Evolutionary conservation across 768 basidiomycete genomes (phyloP).

Genomic region (Rubroboletus pulcherrimus): DNA sequence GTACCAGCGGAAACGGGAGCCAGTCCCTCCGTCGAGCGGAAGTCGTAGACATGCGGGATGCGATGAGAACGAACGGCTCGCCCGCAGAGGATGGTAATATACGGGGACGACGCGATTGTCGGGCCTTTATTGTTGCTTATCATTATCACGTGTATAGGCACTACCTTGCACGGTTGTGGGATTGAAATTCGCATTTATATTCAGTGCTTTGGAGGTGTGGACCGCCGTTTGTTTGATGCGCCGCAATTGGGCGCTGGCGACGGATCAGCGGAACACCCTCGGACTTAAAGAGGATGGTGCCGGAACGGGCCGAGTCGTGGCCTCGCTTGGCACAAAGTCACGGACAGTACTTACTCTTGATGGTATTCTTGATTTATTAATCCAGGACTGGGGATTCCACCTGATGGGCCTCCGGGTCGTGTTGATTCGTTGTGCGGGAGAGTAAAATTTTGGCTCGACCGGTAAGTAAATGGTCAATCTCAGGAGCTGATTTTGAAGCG

Average conservation of each 20-base stretch:
- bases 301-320: neutral
- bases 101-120: neutral
- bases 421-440: neutral
- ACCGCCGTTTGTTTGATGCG: neutral
- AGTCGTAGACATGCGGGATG: conserved; percentile 13
- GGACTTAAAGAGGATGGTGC: neutral
- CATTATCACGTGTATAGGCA: conserved; percentile 18
- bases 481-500: neutral
- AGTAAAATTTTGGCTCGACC: too few relatives aligned
- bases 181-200: conserved; percentile 7
- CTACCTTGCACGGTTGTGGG: neutral
- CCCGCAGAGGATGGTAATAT: conserved; percentile 5
- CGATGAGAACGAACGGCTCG: neutral
- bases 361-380: neutral
- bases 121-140: conserved; percentile 9
- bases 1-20: conserved; percentile 12
- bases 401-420: neutral
- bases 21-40: conserved; percentile 13
- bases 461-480: neutral
- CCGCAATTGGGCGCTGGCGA: neutral
- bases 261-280: conserved; percentile 8
- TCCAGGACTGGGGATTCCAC: too few relatives aligned
- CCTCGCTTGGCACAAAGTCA: neutral
- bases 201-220: neutral
- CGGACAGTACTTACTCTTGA: neutral